Evolutionary conservation across 805 yeast genomes (phyloP).

Genomic region (Monosporozyma siamensis): DNA sequence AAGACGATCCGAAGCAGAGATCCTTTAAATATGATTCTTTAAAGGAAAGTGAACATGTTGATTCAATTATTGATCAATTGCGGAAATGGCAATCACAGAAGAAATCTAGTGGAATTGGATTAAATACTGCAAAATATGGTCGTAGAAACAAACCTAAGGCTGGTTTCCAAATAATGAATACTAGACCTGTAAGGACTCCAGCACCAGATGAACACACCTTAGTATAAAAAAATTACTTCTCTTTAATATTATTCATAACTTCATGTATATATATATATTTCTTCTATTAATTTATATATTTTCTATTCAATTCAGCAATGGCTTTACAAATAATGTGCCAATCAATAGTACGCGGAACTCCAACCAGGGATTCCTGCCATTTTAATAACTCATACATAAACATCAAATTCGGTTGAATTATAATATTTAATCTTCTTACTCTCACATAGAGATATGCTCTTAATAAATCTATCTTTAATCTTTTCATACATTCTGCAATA

Average conservation of each 20-base stretch:
- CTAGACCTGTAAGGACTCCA: constrained; percentile 3
- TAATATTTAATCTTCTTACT: constrained; percentile 79
- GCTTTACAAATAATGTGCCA: constrained; percentile 86
- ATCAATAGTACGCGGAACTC: constrained; percentile 52
- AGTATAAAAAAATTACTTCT: not conserved
- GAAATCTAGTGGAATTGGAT: too few relatives aligned
- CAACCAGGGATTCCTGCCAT: constrained; percentile 29
- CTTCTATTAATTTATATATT: constrained; percentile 41
- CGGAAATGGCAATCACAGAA: not conserved
- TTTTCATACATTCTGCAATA: constrained; percentile 87
- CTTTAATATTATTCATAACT: not conserved
- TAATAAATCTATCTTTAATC: constrained; percentile 56
- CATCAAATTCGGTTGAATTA: constrained; percentile 87
- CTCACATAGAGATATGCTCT: constrained; percentile 83
- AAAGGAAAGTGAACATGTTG: not conserved
- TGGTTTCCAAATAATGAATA: constrained; percentile 3
- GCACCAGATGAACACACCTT: not conserved
- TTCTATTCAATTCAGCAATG: constrained; percentile 65
- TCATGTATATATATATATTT: not conserved
- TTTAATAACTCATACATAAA: constrained; percentile 84
- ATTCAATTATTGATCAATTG: not conserved
- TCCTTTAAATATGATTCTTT: not conserved
- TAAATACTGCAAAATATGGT: not conserved
- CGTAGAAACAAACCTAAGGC: not conserved
- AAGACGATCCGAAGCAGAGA: not conserved